A percentile compares a stretch with the other conserved stretches of the same genome.
These are phyloP conservation scores for Nigrospora oryzae DNA, from an alignment of 2,329 filamentous ascomycete genomes.

Conservation along the genomic window DNA sequence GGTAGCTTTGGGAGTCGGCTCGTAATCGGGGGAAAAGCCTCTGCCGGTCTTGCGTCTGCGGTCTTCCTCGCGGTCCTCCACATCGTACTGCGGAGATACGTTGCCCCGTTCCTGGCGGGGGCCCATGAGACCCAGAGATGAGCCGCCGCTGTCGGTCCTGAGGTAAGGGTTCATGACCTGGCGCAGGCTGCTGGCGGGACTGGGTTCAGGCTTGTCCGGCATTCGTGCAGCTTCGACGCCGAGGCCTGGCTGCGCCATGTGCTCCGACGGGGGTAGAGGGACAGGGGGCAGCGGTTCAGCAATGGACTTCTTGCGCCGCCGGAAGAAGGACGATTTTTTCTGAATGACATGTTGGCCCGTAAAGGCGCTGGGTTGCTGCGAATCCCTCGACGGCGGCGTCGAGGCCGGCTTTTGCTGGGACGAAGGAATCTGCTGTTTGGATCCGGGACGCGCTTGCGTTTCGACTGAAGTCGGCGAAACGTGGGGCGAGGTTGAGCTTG, in stretches of 20 bases:
- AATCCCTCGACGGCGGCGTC: constrained; percentile 43
- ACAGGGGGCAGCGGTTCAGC: constrained; percentile 59
- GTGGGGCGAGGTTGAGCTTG: constrained; percentile 14
- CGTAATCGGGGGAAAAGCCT: constrained; percentile 69
- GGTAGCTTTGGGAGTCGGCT: constrained; percentile 62
- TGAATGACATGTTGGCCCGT: constrained; percentile 45
- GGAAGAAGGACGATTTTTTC: constrained; percentile 95
- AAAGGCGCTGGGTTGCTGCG: constrained; percentile 27
- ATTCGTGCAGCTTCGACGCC: constrained; percentile 16
- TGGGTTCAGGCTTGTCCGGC: constrained; percentile 33
- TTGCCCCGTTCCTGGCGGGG: constrained; percentile 12
- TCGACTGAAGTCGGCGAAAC: constrained; percentile 27
- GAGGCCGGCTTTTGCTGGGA: constrained; percentile 27
- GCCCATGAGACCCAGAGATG: constrained; percentile 8
- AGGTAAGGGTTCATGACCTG: constrained; percentile 85
- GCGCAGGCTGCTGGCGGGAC: constrained; percentile 71
- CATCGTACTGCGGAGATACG: constrained; percentile 10
- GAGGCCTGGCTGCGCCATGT: constrained; percentile 13
- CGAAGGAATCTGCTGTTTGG: constrained; percentile 16
- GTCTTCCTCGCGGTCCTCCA: constrained; percentile 8
- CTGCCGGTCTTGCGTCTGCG: constrained; percentile 13
- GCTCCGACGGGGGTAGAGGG: constrained; percentile 19
- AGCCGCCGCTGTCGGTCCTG: constrained; percentile 9
- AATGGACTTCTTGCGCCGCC: constrained; percentile 84
- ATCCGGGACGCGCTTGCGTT: constrained; percentile 27